Conservation (phyloP, 2,329 filamentous ascomycete genomes). For the Amauroascus verrucosus region DNA sequence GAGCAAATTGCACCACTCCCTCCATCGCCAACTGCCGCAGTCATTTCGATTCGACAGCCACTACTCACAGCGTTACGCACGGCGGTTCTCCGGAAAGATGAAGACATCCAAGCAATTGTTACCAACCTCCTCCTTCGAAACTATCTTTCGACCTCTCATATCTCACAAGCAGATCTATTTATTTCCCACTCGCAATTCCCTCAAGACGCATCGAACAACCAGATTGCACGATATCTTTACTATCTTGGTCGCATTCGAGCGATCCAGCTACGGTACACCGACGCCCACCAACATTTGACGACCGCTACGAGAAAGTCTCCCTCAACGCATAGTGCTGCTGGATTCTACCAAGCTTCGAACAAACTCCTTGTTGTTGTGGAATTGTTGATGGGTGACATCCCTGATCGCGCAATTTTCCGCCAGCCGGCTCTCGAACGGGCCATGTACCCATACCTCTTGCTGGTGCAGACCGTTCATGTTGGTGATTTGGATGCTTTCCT, state of each 20-base stretch:
- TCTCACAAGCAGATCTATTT: conserved; percentile 88
- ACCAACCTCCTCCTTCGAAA: conserved; percentile 91
- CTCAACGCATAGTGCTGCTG: conserved; percentile 74
- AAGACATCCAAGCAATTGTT: conserved; percentile 92
- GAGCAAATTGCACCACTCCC: conserved; percentile 81
- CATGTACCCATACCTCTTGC: conserved; percentile 82
- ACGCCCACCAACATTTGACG: conserved; percentile 87
- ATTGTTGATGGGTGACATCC: conserved; percentile 96
- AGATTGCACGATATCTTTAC: conserved; percentile 94
- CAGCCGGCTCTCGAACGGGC: conserved; percentile 77
- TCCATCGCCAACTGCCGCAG: conserved; percentile 76
- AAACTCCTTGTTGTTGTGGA: conserved; percentile 96
- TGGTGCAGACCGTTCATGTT: conserved; percentile 92
- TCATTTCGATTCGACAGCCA: conserved; percentile 75
- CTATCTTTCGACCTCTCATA: conserved; percentile 92
- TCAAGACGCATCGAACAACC: conserved; percentile 88
- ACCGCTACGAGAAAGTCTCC: conserved; percentile 93
- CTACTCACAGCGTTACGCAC: conserved; percentile 83
- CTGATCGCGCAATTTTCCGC: conserved; percentile 87
- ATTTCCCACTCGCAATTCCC: conserved; percentile 95
- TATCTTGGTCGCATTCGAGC: conserved; percentile 94
- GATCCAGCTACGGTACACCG: conserved; percentile 92
- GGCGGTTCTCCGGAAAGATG: conserved; percentile 91
- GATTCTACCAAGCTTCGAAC: conserved; percentile 90
- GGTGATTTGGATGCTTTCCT: conserved; percentile 91